phyloP scores from a whole-genome alignment of 169 alveolate genomes.

The Eimeria necatrix region DNA sequence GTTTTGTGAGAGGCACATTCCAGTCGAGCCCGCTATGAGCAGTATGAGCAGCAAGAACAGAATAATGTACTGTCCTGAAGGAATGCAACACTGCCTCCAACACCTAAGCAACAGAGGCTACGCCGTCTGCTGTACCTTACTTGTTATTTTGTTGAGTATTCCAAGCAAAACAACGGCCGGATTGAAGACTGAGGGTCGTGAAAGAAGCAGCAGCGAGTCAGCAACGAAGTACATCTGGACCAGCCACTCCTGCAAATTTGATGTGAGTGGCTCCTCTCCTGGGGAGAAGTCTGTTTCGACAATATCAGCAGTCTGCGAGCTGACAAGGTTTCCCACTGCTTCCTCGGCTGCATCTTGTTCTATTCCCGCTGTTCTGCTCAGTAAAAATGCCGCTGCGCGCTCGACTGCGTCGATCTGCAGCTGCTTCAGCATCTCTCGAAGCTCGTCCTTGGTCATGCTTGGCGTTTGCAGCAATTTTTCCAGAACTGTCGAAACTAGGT shows the following conservation, averaged over 20 bases:
- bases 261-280: not conserved
- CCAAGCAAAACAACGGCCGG: slow-evolving; percentile 47
- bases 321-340: slow-evolving; percentile 3
- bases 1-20: not conserved
- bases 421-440: slow-evolving; percentile 35
- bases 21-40: no score
- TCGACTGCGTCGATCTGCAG: slow-evolving; percentile 41
- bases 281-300: not conserved
- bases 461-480: slow-evolving; percentile 61
- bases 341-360: slow-evolving; percentile 3
- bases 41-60: no score
- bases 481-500: not conserved
- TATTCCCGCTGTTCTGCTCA: slow-evolving; percentile 66
- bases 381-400: slow-evolving; percentile 45
- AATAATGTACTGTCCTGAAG: no score
- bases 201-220: slow-evolving; percentile 53
- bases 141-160: not conserved
- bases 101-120: no score
- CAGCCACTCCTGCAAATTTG: slow-evolving; percentile 54
- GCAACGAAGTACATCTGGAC: slow-evolving; percentile 55
- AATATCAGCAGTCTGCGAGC: not conserved
- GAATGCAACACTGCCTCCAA: no score
- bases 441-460: slow-evolving; percentile 47
- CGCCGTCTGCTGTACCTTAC: not conserved
- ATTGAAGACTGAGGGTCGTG: slow-evolving; percentile 64